Evolutionary conservation across 2,329 filamentous ascomycete genomes (phyloP).

Genomic region (Pseudofabraea citricarpa): DNA sequence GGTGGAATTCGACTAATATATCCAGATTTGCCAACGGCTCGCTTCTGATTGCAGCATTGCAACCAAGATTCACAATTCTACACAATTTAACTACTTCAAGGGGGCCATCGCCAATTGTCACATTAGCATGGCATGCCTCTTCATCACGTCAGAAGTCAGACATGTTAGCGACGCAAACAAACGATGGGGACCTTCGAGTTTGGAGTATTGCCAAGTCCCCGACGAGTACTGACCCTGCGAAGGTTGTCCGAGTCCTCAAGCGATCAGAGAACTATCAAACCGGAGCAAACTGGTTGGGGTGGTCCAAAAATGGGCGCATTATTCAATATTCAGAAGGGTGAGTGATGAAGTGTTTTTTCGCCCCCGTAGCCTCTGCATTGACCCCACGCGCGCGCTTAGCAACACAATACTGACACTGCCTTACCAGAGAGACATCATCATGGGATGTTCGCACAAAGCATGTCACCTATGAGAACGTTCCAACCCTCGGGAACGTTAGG

Average conservation of each 20-base stretch:
- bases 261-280: slow-evolving; percentile 67
- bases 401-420: slow-evolving; percentile 30
- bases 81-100: slow-evolving; percentile 85
- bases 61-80: slow-evolving; percentile 88
- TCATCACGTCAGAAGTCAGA: slow-evolving; percentile 95
- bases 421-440: slow-evolving; percentile 72
- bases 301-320: slow-evolving; percentile 97
- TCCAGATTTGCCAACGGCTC: slow-evolving; percentile 89
- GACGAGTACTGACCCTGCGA: slow-evolving; percentile 68
- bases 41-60: slow-evolving; percentile 80
- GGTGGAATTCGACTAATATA: slow-evolving; percentile 12
- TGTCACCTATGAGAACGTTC: slow-evolving; percentile 83
- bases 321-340: slow-evolving; percentile 90
- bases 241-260: slow-evolving; percentile 83
- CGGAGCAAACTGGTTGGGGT: slow-evolving; percentile 92
- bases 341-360: slow-evolving; percentile 33
- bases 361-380: slow-evolving; percentile 11
- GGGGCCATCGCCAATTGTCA: slow-evolving; percentile 80
- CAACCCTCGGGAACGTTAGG: slow-evolving; percentile 74
- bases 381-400: slow-evolving; percentile 44
- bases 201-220: slow-evolving; percentile 91
- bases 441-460: slow-evolving; percentile 99
- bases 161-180: slow-evolving; percentile 91
- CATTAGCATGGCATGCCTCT: slow-evolving; percentile 90
- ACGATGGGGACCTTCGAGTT: slow-evolving; percentile 86